phyloP scores from a whole-genome alignment of 1,284 basidiomycete species.

The Apiotrichum domesticum region DNA sequence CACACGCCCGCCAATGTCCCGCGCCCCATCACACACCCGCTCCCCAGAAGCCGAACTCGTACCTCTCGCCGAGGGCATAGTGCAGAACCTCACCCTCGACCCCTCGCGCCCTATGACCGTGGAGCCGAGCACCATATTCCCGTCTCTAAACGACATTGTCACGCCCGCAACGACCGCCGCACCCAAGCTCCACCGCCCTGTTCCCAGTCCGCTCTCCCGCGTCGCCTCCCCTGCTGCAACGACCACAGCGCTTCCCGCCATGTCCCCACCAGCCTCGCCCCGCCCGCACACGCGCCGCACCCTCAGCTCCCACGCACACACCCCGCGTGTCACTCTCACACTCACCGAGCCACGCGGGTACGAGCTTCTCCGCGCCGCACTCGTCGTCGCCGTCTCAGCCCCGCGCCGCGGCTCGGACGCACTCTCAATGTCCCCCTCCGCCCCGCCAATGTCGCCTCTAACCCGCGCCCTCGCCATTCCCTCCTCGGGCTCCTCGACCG shows the following conservation, averaged over 20 bases:
- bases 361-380: constrained; percentile 18
- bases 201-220: constrained; percentile 1
- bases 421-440: background rate
- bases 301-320: background rate
- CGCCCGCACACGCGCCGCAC: background rate
- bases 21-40: background rate
- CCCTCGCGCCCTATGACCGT: background rate
- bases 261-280: constrained; percentile 1
- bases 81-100: background rate
- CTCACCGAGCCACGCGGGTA: constrained; percentile 31
- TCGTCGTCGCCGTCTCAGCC: constrained; percentile 14
- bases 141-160: constrained; percentile 1
- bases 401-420: background rate
- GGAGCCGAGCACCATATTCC: background rate
- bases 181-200: background rate
- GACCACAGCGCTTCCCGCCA: background rate
- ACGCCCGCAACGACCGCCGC: background rate
- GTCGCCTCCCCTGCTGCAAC: background rate
- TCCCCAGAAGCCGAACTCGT: background rate
- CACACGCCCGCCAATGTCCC: background rate
- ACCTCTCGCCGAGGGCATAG: background rate
- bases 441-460: background rate
- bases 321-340: constrained; percentile 17
- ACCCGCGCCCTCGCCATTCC: constrained; percentile 12
- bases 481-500: background rate